Evolutionary conservation across 2,329 filamentous ascomycete species (phyloP).

Genomic region (Xylaria sp.): DNA sequence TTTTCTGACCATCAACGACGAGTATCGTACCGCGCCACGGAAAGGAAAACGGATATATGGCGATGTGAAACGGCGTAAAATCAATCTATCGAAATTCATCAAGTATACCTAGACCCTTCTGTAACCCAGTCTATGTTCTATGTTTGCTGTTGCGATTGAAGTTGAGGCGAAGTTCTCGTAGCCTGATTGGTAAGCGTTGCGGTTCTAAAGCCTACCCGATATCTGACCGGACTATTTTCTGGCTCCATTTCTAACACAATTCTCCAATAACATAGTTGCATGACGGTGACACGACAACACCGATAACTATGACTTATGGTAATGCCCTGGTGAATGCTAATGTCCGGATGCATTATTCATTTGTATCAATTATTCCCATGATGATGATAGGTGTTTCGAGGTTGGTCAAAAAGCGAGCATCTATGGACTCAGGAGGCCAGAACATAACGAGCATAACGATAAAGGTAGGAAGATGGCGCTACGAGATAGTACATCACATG

Average conservation of each 20-base stretch:
- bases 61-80: neutral
- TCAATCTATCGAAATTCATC: conserved; percentile 15
- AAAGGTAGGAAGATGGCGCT: no score
- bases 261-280: neutral
- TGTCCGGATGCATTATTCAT: no score
- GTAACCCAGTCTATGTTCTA: neutral
- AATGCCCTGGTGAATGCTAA: no score
- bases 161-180: conserved; percentile 5
- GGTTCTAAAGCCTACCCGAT: neutral
- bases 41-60: neutral
- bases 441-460: no score
- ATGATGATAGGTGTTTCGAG: no score
- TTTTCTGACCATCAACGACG: conserved; percentile 33
- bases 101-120: neutral
- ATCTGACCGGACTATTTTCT: neutral
- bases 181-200: conserved; percentile 16
- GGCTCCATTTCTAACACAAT: conserved; percentile 11
- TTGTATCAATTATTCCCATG: neutral
- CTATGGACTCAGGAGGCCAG: no score
- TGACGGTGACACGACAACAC: neutral
- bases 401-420: no score
- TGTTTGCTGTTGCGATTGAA: neutral
- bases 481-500: no score
- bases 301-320: neutral
- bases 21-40: neutral